Base-by-base conservation (phyloP, 2,329 filamentous ascomycete genomes). In the Fusarium sulawesiense region DNA sequence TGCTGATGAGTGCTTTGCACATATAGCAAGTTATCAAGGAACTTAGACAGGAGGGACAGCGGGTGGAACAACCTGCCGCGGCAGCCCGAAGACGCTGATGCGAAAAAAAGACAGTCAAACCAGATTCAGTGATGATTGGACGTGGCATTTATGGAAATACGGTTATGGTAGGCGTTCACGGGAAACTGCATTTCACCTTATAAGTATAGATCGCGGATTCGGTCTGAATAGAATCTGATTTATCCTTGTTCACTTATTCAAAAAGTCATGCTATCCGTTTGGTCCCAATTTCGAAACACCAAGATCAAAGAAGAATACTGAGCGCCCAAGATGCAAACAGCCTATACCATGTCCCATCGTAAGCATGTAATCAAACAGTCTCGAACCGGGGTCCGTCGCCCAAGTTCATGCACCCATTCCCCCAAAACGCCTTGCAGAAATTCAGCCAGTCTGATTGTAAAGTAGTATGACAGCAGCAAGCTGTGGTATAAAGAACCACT, bases 11-110 rank as follows among this genome's bases (percentile, higher is more conserved):
- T 20, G 6, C 21, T 21, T 21, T 45, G 16, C 3, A 8, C 41
- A 41, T 54, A 32, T 45, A 90, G 88, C 84, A 84, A 75, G 87
- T 89, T 41, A 84, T 90, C 60, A 88, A 88, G 75, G 87, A 89
- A 73, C 79, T 90, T 56, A 82, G 88, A 30, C 85, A 85, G 66
- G 86, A 89, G 65, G 85, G 84, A 13, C 86, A 87, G 67, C 83
- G 83, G 56, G 80, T 82, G 18, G 82, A 87, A 61, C 80, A 84
- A 23, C 77, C 83, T 54, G 34, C 79, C 21, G 74, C 78, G 16
- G 78, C 79, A 6, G 68, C 75, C 27, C 68, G 73, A 41, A 58
- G 67, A 5, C 75, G 75, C 23, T 70, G 73, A 78, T 25, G 20
- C 64, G 25, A 11, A 20, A 11, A 21, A 25, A 47, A 20, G 18